These are phyloP conservation scores for Suhomyces xylopsoci DNA, from an alignment of 805 yeast genomes.

Conservation along the genomic window DNA sequence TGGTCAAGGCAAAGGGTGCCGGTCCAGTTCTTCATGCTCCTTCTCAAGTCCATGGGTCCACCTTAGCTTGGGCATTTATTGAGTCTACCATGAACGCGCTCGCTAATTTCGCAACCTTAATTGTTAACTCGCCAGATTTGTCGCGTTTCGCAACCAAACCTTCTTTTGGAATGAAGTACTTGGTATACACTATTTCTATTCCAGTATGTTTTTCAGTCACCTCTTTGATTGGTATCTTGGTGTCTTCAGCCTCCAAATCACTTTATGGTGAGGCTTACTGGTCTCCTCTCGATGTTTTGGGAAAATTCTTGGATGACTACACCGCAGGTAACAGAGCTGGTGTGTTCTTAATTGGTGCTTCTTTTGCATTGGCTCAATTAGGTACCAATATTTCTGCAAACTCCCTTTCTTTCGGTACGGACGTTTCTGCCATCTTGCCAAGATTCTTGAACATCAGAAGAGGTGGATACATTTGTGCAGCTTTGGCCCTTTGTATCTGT, in stretches of 20 bases:
- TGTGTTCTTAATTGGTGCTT: constrained; percentile 68
- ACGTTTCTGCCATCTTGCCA: constrained; percentile 64
- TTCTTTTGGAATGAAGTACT: constrained; percentile 36
- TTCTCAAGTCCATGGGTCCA: constrained; percentile 50
- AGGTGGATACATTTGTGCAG: constrained; percentile 77
- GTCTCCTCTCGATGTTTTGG: constrained; percentile 80
- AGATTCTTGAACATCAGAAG: constrained; percentile 69
- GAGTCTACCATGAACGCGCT: constrained; percentile 74
- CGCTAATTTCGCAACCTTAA: constrained; percentile 86
- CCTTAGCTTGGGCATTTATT: constrained; percentile 80
- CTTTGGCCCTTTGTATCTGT: constrained; percentile 64
- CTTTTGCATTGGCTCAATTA: constrained; percentile 71
- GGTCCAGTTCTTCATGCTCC: constrained; percentile 67
- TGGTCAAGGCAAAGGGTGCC: constrained; percentile 74
- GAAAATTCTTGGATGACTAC: constrained; percentile 51
- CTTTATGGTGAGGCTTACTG: constrained; percentile 71
- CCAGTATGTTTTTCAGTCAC: constrained; percentile 79
- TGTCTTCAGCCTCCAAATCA: constrained; percentile 71
- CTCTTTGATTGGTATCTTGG: constrained; percentile 79
- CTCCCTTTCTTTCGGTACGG: constrained; percentile 70
- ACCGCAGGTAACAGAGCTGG: constrained; percentile 70
- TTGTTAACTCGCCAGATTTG: constrained; percentile 86
- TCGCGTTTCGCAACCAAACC: constrained; percentile 68
- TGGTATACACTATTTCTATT: constrained; percentile 54
- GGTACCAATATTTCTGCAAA: constrained; percentile 77